Evolutionary conservation across 2,329 filamentous ascomycete species (phyloP), one percentile per base, ranked within the genome.

Genomic region (Penicillium sp.): DNA sequence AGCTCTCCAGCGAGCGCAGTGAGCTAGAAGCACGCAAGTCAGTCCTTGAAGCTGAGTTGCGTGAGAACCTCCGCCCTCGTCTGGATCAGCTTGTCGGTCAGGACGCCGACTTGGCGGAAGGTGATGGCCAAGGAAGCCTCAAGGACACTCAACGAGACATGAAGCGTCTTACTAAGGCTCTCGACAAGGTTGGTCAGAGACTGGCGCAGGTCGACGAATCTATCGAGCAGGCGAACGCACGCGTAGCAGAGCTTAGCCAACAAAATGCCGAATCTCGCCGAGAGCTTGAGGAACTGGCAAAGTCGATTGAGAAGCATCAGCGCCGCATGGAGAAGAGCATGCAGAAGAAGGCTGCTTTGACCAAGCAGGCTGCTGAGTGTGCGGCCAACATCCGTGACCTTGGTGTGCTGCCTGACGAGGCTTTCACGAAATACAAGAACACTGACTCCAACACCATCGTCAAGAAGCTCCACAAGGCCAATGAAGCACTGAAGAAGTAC

Each of bases 401-500:
- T 7, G 95, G 95, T 68, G 93, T 96, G 19, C 84, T 99, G 17
- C 94, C 95, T 0, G 93, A 98, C 65, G 93, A 97, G 71, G 93
- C 94, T 0, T 95, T 97, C 74, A 91, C 91, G 67, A 95, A 93
- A 72, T 99, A 96, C 75, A 88, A 91, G 72, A 90, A 90, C 69
- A 90, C 92, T 76, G 90, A 92, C 69, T 88, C 90, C 29, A 91
- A 93, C 65, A 87, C 85, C 55, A 91, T 94, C 58, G 84, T 85
- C 57, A 86, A 85, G 71, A 89, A 90, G 60, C 86, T 98, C 26
- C 93, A 95, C 79, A 96, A 93, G 73, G 92, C 94, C 72, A 96
- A 96, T 66, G 92, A 97, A 70, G 89, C 91, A 0, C 84, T 98
- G 58, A 98, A 98, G 81, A 97, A 97, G 76, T 98, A 95, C 81